phyloP scores from a whole-genome alignment of 345 rosid species.

The Capsella bursapastoris region DNA sequence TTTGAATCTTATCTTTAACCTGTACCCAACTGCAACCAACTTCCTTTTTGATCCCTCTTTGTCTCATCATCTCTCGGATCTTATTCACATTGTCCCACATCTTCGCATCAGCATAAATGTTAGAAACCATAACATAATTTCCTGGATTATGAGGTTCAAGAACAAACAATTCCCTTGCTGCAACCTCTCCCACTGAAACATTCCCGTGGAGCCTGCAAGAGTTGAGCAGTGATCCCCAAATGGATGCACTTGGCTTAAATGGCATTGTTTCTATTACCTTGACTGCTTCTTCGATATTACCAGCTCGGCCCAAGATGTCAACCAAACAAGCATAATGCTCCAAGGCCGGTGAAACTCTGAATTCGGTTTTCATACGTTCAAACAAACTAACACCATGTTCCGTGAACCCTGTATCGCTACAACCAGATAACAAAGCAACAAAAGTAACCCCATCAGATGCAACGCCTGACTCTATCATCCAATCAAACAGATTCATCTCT shows the following conservation, averaged over 20 bases:
- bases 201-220: slow-evolving; percentile 53
- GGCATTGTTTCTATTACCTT: slow-evolving; percentile 57
- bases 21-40: slow-evolving; percentile 76
- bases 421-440: slow-evolving; percentile 61
- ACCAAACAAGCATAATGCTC: slow-evolving; percentile 70
- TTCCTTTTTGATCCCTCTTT: slow-evolving; percentile 56
- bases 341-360: slow-evolving; percentile 46
- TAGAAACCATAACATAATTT: slow-evolving; percentile 65
- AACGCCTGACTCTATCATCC: slow-evolving; percentile 49
- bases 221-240: slow-evolving; percentile 67
- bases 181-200: slow-evolving; percentile 46
- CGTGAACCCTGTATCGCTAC: slow-evolving; percentile 58
- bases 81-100: slow-evolving; percentile 63
- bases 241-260: slow-evolving; percentile 54
- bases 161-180: slow-evolving; percentile 53
- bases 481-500: slow-evolving; percentile 46
- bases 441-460: slow-evolving; percentile 57
- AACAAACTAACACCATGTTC: slow-evolving; percentile 55
- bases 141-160: slow-evolving; percentile 63
- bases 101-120: slow-evolving; percentile 64
- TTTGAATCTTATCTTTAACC: slow-evolving; percentile 50
- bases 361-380: slow-evolving; percentile 48
- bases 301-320: slow-evolving; percentile 66
- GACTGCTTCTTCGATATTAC: slow-evolving; percentile 53
- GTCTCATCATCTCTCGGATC: slow-evolving; percentile 49